Evolutionary conservation across 495 filamentous ascomycete species (phyloP).

Genomic region (Aspergillus taichungensis): DNA sequence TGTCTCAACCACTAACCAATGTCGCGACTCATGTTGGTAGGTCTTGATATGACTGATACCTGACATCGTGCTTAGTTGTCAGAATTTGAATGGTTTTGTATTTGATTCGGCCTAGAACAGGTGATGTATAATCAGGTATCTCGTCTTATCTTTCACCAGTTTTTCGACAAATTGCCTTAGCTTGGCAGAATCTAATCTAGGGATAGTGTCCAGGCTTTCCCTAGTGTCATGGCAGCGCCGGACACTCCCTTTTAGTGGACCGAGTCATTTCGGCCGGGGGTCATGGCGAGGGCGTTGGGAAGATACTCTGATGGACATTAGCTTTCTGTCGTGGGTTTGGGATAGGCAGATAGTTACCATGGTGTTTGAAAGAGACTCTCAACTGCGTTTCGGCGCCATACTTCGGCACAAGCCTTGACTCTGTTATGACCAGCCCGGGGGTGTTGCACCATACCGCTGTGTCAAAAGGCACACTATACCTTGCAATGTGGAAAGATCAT

Average conservation of each 20-base stretch:
- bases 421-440: too few species aligned
- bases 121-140: too few species aligned
- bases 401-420: conserved; percentile 1
- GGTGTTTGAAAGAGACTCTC: neutral
- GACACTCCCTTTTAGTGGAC: conserved; percentile 2
- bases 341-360: conserved; percentile 2
- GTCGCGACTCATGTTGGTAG: too few species aligned
- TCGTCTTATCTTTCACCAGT: neutral
- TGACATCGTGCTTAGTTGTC: too few species aligned
- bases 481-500: too few species aligned
- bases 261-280: neutral
- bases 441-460: too few species aligned
- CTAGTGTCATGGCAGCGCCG: neutral
- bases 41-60: too few species aligned
- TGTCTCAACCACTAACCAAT: too few species aligned
- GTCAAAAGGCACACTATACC: too few species aligned
- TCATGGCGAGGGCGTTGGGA: neutral
- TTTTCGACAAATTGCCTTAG: conserved; percentile 1
- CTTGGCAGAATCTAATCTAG: neutral
- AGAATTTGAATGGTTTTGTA: too few species aligned
- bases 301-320: conserved; percentile 1
- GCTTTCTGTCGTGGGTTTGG: neutral
- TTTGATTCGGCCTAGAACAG: too few species aligned
- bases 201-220: neutral
- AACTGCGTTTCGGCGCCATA: conserved; percentile 1